Base-by-base conservation (phyloP, 1,284 basidiomycete genomes). In the Ceratorhiza oryzae-sativae region DNA sequence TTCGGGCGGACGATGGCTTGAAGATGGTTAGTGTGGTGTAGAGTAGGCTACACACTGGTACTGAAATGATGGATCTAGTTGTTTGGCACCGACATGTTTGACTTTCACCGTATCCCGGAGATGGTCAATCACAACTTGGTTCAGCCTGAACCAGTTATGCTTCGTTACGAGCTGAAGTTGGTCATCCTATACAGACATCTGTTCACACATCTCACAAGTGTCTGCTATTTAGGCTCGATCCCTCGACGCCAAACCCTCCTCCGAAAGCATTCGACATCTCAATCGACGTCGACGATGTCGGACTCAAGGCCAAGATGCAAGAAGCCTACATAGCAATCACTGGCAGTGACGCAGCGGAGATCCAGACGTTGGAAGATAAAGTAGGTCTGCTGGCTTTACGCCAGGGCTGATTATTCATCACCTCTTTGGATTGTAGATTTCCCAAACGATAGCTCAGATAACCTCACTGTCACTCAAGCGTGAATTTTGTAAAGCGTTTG, bases 351-450 rank as follows among this genome's bases (percentile, higher is more conserved):
- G 82, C 85, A 2, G 86, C 87, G 73, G 87, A 90, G 72, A 83
- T 98, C 32, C 79, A 85, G 30, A 90, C 90, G 77, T 82, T 97
- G 10, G 95, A 98, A 78, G 94, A 98, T 74, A 92, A 96, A 85
- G 93, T 92, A 71, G 23, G 80, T 51, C 6, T 39, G 36, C 36
- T 23, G 36, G n/a, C 36, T 62, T 32, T 41, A 61, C n/a, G 49
- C 45, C 74, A 41, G 20, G 36, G 34, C n/a, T 46, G 39, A n/a
- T n/a, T n/a, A n/a, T n/a, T n/a, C n/a, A n/a, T n/a, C n/a, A n/a
- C n/a, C n/a, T n/a, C 42, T 42, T 58, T n/a, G 49, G 48, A 67
- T 63, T 27, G 53, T 75, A 93, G 90, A 90, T 95, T 73, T 87
- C 90, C 20, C 83, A 90, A 55, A 84, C 90, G 53, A 90, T 92